phyloP scores from a whole-genome alignment of 768 basidiomycete genomes.

The Dentipellis fragilis region DNA sequence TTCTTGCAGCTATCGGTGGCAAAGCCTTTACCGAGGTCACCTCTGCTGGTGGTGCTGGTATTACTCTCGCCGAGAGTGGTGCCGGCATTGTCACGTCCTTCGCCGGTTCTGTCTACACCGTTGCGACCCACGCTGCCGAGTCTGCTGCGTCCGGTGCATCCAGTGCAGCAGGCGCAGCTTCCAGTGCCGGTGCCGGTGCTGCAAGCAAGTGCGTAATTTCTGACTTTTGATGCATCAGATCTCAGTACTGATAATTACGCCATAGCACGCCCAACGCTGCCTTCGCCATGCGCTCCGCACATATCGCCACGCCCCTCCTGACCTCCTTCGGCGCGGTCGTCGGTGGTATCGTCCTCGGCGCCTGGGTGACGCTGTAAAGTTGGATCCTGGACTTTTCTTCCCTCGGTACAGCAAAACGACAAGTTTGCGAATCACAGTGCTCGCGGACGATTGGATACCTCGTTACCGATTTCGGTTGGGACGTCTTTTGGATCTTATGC shows the following conservation, averaged over 20 bases:
- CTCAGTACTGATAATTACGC: background rate
- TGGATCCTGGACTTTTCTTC: background rate
- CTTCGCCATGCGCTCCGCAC: background rate
- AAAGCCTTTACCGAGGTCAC: constrained; percentile 10
- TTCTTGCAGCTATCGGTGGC: constrained; percentile 6
- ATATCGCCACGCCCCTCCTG: constrained; percentile 1
- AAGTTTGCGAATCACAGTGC: background rate
- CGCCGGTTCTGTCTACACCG: constrained; percentile 11
- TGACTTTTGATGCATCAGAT: background rate
- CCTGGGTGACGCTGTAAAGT: constrained; percentile 7
- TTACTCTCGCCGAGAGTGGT: constrained; percentile 12
- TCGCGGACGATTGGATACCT: background rate
- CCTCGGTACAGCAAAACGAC: background rate
- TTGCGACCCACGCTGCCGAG: constrained; percentile 3
- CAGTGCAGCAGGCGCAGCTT: background rate
- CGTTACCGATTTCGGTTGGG: background rate
- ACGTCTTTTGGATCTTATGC: background rate
- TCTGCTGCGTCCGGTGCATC: constrained; percentile 1
- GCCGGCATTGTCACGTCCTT: constrained; percentile 9
- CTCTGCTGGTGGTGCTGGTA: constrained; percentile 7
- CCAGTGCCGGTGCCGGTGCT: too few species aligned
- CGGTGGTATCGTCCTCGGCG: constrained; percentile 10
- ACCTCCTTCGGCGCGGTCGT: constrained; percentile 7
- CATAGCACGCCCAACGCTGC: background rate
- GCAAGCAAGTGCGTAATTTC: background rate